phyloP scores from a whole-genome alignment of 306 rosid genomes.

The Prunus armeniaca region DNA sequence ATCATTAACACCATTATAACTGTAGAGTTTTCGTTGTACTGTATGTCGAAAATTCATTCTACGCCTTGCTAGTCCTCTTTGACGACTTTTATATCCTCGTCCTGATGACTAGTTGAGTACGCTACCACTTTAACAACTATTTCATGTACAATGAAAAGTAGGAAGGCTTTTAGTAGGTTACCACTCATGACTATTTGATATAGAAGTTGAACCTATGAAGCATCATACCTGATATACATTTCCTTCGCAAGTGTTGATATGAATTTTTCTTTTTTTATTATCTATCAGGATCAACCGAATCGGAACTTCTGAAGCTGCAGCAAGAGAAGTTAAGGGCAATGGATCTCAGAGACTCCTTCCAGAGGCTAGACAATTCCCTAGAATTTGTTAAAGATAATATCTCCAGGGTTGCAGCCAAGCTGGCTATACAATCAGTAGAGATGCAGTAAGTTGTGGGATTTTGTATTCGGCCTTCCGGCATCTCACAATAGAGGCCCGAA shows the following conservation, averaged over 20 bases:
- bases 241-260: not conserved
- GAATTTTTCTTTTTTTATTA: not conserved
- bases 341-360: conserved; percentile 37
- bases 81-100: no score
- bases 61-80: no score
- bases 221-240: no score
- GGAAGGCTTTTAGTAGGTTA: no score
- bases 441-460: conserved; percentile 13
- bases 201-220: no score
- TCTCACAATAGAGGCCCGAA: not conserved
- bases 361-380: conserved; percentile 39
- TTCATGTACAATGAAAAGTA: no score
- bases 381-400: conserved; percentile 24
- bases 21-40: no score
- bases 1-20: no score
- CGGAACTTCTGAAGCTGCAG: conserved; percentile 37
- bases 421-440: conserved; percentile 47
- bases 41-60: no score
- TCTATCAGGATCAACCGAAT: conserved; percentile 36
- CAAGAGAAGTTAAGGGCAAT: conserved; percentile 44
- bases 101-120: no score
- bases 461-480: not conserved
- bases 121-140: no score
- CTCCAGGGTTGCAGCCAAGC: conserved; percentile 44
- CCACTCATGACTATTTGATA: no score